Evolutionary conservation across 192 early-diverging fungal genomes (phyloP).

Genomic region (Backusella luteola): DNA sequence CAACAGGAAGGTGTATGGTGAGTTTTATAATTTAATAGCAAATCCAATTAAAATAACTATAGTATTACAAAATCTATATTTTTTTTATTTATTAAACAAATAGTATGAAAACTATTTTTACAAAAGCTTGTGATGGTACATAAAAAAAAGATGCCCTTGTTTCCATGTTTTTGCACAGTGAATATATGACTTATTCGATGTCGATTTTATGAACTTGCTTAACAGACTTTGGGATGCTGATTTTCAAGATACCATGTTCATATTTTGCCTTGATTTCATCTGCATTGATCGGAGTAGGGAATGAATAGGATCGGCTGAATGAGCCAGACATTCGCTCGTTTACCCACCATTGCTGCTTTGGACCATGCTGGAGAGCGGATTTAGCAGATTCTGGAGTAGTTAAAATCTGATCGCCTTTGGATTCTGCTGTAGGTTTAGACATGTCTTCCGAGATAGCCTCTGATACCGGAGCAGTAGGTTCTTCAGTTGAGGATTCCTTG

Average conservation of each 20-base stretch:
- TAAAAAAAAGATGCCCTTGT: background rate
- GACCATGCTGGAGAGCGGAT: background rate
- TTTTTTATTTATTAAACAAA: no score
- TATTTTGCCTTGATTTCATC: conserved; percentile 27
- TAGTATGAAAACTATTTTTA: background rate
- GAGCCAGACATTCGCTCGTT: conserved; percentile 22
- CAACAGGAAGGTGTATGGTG: no score
- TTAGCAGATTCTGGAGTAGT: background rate
- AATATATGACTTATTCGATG: conserved; percentile 8
- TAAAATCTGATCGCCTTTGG: background rate
- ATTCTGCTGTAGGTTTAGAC: background rate
- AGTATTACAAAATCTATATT: no score
- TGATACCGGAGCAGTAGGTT: background rate
- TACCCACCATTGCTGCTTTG: conserved; percentile 19
- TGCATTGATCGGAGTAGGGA: conserved; percentile 13
- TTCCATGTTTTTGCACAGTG: background rate
- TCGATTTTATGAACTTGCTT: conserved; percentile 10
- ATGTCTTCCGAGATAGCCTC: background rate
- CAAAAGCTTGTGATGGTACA: no score
- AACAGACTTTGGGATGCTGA: conserved; percentile 18
- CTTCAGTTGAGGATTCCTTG: background rate
- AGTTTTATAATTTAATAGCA: no score
- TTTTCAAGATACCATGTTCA: conserved; percentile 22
- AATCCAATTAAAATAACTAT: no score
- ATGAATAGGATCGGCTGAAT: conserved; percentile 24